These are phyloP conservation scores for Mycocentrospora acerina DNA, from an alignment of 2,329 filamentous ascomycete species.

Conservation along the genomic window DNA sequence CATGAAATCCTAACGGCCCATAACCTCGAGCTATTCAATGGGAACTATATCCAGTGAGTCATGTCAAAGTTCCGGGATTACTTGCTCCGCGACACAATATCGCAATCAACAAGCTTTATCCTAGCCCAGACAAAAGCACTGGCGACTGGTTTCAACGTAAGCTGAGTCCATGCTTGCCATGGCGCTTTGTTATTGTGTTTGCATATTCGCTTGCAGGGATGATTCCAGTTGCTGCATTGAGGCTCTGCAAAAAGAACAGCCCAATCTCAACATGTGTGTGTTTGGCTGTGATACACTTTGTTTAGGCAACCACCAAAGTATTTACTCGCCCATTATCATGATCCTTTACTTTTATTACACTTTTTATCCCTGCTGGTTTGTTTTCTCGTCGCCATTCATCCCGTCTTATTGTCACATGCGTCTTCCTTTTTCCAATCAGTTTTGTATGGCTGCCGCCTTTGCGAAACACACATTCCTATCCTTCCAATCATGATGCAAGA, in stretches of 20 bases:
- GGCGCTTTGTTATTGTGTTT: background rate
- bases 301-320: too few relatives aligned
- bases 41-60: too few relatives aligned
- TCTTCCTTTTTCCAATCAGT: constrained; percentile 4
- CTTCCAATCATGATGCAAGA: background rate
- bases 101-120: too few relatives aligned
- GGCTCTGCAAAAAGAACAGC: constrained; percentile 3
- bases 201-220: constrained; percentile 4
- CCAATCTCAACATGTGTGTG: constrained; percentile 2
- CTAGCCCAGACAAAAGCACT: too few relatives aligned
- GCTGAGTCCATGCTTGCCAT: constrained; percentile 3
- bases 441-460: background rate
- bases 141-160: constrained; percentile 1
- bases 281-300: background rate
- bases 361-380: background rate
- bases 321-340: background rate
- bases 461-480: background rate
- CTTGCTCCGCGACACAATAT: too few relatives aligned
- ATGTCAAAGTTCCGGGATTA: too few relatives aligned
- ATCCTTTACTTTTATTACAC: background rate
- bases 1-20: too few relatives aligned
- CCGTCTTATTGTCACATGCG: background rate
- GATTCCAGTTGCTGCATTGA: constrained; percentile 5
- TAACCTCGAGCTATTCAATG: too few relatives aligned
- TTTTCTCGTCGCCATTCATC: background rate